Evolutionary conservation across 192 early-diverging fungal genomes (phyloP).

Genomic region (Neocallimastix lanati): DNA sequence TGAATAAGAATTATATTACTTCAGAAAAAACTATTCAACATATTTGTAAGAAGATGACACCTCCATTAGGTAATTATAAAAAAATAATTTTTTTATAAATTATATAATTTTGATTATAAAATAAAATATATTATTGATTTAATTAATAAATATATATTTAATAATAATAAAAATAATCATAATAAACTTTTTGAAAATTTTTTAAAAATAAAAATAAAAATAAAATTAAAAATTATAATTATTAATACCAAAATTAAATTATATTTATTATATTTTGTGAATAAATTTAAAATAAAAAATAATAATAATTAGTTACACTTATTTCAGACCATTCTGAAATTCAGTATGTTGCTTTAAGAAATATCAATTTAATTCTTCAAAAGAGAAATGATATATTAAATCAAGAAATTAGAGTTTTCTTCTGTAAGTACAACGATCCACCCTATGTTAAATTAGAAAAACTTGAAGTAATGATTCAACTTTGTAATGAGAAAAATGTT

Average conservation of each 20-base stretch:
- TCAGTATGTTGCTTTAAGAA: slow-evolving; percentile 90
- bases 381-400: slow-evolving; percentile 68
- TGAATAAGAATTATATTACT: slow-evolving; percentile 55
- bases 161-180: too few relatives aligned
- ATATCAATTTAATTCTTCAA: slow-evolving; percentile 88
- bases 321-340: slow-evolving; percentile 77
- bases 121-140: not conserved
- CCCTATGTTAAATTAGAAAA: slow-evolving; percentile 97
- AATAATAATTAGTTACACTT: slow-evolving; percentile 49
- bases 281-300: not conserved
- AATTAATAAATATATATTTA: too few relatives aligned
- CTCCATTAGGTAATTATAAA: slow-evolving; percentile 56
- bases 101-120: not conserved
- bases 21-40: slow-evolving; percentile 54
- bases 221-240: too few relatives aligned
- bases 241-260: too few relatives aligned
- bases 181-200: too few relatives aligned
- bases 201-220: not conserved
- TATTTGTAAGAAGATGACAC: slow-evolving; percentile 68
- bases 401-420: slow-evolving; percentile 90
- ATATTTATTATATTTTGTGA: too few relatives aligned
- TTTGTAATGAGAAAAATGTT: slow-evolving; percentile 63
- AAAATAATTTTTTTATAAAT: not conserved
- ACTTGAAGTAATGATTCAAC: slow-evolving; percentile 80
- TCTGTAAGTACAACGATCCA: slow-evolving; percentile 98